phyloP scores from a whole-genome alignment of 345 rosid species.

The Rubroshorea leprosula region DNA sequence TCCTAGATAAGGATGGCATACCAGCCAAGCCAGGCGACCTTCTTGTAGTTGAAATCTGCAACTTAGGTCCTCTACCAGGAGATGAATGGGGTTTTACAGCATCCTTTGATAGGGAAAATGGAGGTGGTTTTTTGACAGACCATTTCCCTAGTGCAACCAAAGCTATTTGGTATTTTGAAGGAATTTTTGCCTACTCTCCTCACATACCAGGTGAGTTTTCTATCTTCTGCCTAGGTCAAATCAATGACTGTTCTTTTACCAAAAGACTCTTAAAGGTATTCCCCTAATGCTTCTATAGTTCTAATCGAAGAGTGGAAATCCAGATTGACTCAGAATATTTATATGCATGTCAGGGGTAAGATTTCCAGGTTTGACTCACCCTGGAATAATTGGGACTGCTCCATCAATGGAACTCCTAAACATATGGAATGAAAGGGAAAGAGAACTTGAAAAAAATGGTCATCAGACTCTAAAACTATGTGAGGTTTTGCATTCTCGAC shows the following conservation, averaged over 20 bases:
- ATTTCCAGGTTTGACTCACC: slow-evolving; percentile 85
- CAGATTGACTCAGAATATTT: slow-evolving; percentile 6
- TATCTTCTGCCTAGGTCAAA: no score
- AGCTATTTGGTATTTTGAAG: slow-evolving; percentile 95
- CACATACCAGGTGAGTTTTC: slow-evolving; percentile 62
- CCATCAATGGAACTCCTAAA: slow-evolving; percentile 72
- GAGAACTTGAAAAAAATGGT: slow-evolving; percentile 62
- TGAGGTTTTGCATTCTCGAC: slow-evolving; percentile 77
- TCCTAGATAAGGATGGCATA: slow-evolving; percentile 54
- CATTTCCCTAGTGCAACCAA: slow-evolving; percentile 87
- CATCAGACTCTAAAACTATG: slow-evolving; percentile 42
- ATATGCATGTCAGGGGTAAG: slow-evolving; percentile 53
- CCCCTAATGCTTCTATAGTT: not conserved
- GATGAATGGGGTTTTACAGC: slow-evolving; percentile 92
- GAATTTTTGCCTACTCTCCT: slow-evolving; percentile 84
- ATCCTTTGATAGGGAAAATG: slow-evolving; percentile 76
- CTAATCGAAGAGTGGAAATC: not conserved
- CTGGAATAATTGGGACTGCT: slow-evolving; percentile 83
- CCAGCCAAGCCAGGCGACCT: slow-evolving; percentile 79
- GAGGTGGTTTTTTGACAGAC: slow-evolving; percentile 86
- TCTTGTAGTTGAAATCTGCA: slow-evolving; percentile 75
- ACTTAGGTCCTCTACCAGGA: slow-evolving; percentile 81
- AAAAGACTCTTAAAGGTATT: not conserved
- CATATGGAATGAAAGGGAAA: slow-evolving; percentile 83
- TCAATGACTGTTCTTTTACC: no score